A percentile compares a stretch with the other conserved stretches of the same genome.
phyloP scores from a whole-genome alignment of 1,284 basidiomycete species.

The Austroboletus rostrupii region DNA sequence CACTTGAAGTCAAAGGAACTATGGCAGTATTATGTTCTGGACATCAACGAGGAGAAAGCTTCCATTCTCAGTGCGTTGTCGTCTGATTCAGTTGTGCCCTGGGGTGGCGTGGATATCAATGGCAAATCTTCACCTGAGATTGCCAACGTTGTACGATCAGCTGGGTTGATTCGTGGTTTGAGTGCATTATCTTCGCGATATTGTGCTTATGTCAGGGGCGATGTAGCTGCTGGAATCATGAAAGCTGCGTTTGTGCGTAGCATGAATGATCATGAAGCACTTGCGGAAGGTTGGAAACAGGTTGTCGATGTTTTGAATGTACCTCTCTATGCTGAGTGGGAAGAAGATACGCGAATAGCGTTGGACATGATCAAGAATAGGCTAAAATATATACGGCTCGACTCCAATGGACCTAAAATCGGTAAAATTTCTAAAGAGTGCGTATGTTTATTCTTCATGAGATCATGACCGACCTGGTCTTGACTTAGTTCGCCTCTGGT shows the following conservation, averaged over 20 bases:
- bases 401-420: slow-evolving; percentile 79
- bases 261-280: slow-evolving; percentile 44
- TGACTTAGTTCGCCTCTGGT: slow-evolving; percentile 69
- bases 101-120: slow-evolving; percentile 54
- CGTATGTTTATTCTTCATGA: slow-evolving; percentile 3
- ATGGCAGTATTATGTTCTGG: slow-evolving; percentile 92
- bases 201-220: slow-evolving; percentile 59
- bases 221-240: slow-evolving; percentile 63
- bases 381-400: slow-evolving; percentile 77
- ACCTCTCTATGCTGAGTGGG: slow-evolving; percentile 80
- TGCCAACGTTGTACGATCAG: slow-evolving; percentile 55
- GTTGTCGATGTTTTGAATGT: slow-evolving; percentile 87
- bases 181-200: slow-evolving; percentile 65
- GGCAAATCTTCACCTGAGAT: slow-evolving; percentile 66
- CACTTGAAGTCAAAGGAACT: slow-evolving; percentile 65
- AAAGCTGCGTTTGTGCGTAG: slow-evolving; percentile 64
- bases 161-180: slow-evolving; percentile 55
- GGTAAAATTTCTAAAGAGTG: slow-evolving; percentile 77
- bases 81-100: slow-evolving; percentile 42
- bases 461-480: slow-evolving; percentile 8
- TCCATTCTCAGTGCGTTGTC: slow-evolving; percentile 50
- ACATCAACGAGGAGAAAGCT: slow-evolving; percentile 58
- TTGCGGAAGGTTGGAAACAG: slow-evolving; percentile 69
- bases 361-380: slow-evolving; percentile 74
- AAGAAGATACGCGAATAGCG: slow-evolving; percentile 75